A percentile compares a stretch with the other conserved stretches of the same genome.
These are phyloP conservation scores for Saitozyma podzolica DNA, from an alignment of 768 basidiomycete genomes.

Conservation along the genomic window DNA sequence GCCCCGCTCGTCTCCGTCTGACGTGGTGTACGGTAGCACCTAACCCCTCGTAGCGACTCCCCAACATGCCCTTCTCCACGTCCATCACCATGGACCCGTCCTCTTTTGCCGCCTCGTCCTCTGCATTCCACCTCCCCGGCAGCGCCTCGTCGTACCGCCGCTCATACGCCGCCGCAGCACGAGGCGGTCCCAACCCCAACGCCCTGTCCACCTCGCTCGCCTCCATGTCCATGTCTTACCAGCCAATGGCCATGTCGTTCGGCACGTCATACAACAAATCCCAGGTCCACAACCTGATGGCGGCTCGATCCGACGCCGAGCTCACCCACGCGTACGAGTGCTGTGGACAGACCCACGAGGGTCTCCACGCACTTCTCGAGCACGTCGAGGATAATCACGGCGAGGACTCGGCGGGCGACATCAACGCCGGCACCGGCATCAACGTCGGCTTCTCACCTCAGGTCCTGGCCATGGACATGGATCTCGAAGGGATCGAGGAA, in stretches of 20 bases:
- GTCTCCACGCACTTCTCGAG: slow-evolving; percentile 48
- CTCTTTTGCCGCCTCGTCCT: slow-evolving; percentile 33
- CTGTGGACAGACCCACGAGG: slow-evolving; percentile 40
- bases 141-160: slow-evolving; percentile 41
- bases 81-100: slow-evolving; percentile 46
- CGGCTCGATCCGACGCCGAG: slow-evolving; percentile 40
- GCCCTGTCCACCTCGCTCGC: slow-evolving; percentile 38
- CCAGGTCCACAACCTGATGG: slow-evolving; percentile 36
- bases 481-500: slow-evolving; percentile 35
- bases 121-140: slow-evolving; percentile 37
- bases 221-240: slow-evolving; percentile 31
- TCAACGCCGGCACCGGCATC: slow-evolving; percentile 11
- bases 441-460: slow-evolving; percentile 36
- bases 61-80: slow-evolving; percentile 33
- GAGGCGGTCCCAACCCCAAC: slow-evolving; percentile 13
- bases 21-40: neutral
- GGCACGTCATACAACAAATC: slow-evolving; percentile 38
- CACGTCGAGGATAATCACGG: slow-evolving; percentile 46
- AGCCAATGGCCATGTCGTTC: slow-evolving; percentile 33
- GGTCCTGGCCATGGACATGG: slow-evolving; percentile 41
- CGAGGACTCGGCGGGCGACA: slow-evolving; percentile 8
- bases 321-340: slow-evolving; percentile 44
- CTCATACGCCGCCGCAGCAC: slow-evolving; percentile 38
- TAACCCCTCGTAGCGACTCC: slow-evolving; percentile 23
- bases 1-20: slow-evolving; percentile 4